Base-by-base conservation (phyloP, 768 basidiomycete species). In the Kwoniella dejecticola region DNA sequence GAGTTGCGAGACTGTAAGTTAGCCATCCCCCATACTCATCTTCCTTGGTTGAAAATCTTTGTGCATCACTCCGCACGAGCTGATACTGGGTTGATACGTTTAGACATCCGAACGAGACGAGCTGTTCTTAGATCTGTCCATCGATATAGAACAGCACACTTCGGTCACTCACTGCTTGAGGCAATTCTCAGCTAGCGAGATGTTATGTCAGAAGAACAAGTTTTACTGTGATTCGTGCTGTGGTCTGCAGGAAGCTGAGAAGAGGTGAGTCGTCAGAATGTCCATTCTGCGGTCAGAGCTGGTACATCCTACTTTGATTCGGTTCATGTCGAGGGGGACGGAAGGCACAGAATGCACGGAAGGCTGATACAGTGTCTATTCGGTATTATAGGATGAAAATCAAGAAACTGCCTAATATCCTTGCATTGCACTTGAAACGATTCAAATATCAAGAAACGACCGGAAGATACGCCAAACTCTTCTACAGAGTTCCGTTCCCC, bases 181-280 rank as follows among this genome's bases (percentile, higher is more conserved):
- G 46, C 91, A 94, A 75, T 99, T 99, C 78, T 95, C 91, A 74
- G 94, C 93, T 40, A 91, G 89, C 74, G 96, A 99, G 80, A 99
- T 97, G 94, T 85, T 99, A 19, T 94, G 91, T 70, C 91, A 95
- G 79, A 89, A 85, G 79, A 97, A 99, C 83, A 98, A 98, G 81
- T 99, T 97, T 77, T 96, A 91, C 78, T 99, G 96, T 76, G 96
- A 99, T 77, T 86, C 88, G 17, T 99, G 96, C 78, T 94, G 95
- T 73, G 93, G 92, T 59, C 80, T 98, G 26, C 95, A 97, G 73
- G 96, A 99, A 79, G 96, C 96, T 2, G 96, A 98, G 82, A 95
- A 95, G 83, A 84, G 95, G 94, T 90, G 70, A 68, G 85, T 80
- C 15, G 33, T 36, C n/a, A n/a, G n/a, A n/a, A n/a, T n/a, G n/a